Percentiles rank a stretch among this genome's conserved stretches.
These are phyloP conservation scores for Gossypium davidsonii DNA, from an alignment of 441 rosid species.

Conservation along the genomic window DNA sequence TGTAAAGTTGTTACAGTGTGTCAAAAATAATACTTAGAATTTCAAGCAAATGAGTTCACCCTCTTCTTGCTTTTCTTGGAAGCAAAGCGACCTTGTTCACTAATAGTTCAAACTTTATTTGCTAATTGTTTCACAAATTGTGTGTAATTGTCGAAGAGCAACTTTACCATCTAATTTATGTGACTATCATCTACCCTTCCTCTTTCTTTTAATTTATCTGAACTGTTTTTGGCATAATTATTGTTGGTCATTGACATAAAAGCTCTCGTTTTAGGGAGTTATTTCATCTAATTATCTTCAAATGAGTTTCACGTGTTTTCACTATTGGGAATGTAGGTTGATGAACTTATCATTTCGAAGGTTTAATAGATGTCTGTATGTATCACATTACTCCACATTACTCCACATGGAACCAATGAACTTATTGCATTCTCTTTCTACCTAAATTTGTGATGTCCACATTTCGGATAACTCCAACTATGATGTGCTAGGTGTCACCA, in stretches of 20 bases:
- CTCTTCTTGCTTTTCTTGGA: not conserved
- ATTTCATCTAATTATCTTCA: not conserved
- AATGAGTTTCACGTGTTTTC: not conserved
- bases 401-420: not conserved
- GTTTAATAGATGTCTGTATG: not conserved
- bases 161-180: not conserved
- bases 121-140: not conserved
- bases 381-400: not conserved
- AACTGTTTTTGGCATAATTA: not conserved
- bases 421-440: not conserved
- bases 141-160: not conserved
- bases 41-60: not conserved
- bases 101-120: not conserved
- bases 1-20: not conserved
- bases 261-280: not conserved
- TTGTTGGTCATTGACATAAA: not conserved
- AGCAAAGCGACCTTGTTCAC: not conserved
- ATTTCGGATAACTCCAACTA: not conserved
- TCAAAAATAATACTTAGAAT: not conserved
- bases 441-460: not conserved
- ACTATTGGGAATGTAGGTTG: not conserved
- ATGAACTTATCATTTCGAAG: constrained; percentile 7
- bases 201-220: not conserved
- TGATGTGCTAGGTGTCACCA: constrained; percentile 32
- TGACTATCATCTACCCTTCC: not conserved